Base-by-base conservation (phyloP, 2,329 filamentous ascomycete species). In the Tolypocladium pustulatum region DNA sequence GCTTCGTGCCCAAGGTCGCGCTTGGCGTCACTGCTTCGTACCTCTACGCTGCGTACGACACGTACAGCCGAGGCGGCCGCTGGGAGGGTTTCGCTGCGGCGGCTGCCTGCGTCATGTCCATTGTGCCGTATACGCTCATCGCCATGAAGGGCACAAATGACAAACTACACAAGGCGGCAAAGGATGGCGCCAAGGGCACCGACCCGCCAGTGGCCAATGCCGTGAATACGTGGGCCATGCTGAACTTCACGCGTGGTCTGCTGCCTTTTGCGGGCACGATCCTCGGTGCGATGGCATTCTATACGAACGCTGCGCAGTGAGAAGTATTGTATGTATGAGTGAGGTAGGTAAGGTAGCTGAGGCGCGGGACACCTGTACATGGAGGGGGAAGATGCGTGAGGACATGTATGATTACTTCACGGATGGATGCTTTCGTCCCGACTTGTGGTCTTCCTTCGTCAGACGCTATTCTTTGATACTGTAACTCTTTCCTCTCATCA, bases 81-180 rank as follows among this genome's bases (percentile, higher is more conserved):
- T 77, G 75, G 75, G 65, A 63, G 55, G 68, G 71, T 1, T 71
- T 71, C 55, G 65, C 63, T 10, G 66, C 64, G 0, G 73, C 71
- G 0, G 74, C 64, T 13, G 64, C 57, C 12, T 65, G 73, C 46
- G 67, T 71, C n/a, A 34, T 75, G 7, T 63, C 61, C 38, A 76
- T 77, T 40, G 67, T 77, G 36, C 75, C 75, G 1, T 78, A 71
- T 53, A 78, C 75, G 0, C 2, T 71, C 13, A n/a, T 66, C 27
- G 61, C 71, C 52, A 76, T 78, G 72, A 64, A 57, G 15, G 58
- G 63, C 8, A 76, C 73, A 5, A 77, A 76, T 56, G 60, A 64
- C 17, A 58, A 65, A 5, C 65, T 77, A 41, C 65, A 66, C 15
- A 63, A 63, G 27, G 62, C 65, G 0, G 68, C 65, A 30, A 61